A percentile compares a stretch with the other conserved stretches of the same genome.
These are phyloP conservation scores for Eucalyptus melliodora DNA, from an alignment of 345 rosid species.

Conservation along the genomic window DNA sequence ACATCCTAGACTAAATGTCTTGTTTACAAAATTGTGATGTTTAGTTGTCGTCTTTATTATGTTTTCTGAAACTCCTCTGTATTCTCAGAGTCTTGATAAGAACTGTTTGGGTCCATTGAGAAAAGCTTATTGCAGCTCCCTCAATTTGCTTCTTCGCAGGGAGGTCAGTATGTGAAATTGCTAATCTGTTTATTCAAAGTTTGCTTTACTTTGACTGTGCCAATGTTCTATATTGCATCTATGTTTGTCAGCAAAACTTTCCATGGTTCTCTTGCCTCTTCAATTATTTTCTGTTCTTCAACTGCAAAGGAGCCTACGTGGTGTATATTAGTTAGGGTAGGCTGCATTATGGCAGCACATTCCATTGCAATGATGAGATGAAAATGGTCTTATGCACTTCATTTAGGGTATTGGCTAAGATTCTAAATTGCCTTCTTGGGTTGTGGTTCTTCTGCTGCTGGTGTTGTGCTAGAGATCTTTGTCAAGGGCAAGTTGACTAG, in stretches of 20 bases:
- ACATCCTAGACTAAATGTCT: neutral
- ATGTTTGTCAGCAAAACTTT: neutral
- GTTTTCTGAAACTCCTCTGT: slow-evolving; percentile 2
- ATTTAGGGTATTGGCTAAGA: neutral
- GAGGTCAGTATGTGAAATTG: slow-evolving; percentile 49
- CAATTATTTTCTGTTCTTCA: neutral
- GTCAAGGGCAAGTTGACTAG: neutral
- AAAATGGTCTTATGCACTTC: neutral
- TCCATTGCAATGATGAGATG: neutral
- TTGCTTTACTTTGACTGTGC: neutral
- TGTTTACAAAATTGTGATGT: neutral
- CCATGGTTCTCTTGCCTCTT: neutral
- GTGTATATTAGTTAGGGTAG: neutral
- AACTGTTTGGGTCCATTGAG: slow-evolving; percentile 81
- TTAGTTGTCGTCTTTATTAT: neutral
- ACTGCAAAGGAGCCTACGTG: neutral
- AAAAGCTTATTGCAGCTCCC: slow-evolving; percentile 95
- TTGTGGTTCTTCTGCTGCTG: neutral
- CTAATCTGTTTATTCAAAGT: neutral
- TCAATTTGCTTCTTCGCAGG: slow-evolving; percentile 95
- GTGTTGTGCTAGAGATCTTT: neutral
- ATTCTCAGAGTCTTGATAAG: slow-evolving; percentile 78
- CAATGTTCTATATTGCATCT: neutral
- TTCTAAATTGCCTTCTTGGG: neutral
- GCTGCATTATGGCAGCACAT: neutral